phyloP scores from a whole-genome alignment of 2,329 filamentous ascomycete species.

The Colletotrichum paranaense region DNA sequence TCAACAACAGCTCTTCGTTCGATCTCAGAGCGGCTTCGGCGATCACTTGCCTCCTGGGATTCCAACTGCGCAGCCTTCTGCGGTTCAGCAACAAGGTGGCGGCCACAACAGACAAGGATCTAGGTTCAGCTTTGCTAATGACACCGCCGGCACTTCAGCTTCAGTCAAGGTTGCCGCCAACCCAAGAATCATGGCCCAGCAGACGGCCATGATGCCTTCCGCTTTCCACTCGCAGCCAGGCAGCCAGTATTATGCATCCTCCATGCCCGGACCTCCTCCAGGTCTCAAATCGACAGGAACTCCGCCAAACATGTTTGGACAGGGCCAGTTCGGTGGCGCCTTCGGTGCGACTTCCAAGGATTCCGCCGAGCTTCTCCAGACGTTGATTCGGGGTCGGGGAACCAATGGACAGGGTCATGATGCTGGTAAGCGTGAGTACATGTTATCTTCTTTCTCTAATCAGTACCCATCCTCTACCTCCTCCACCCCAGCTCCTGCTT shows the following conservation, averaged over 20 bases:
- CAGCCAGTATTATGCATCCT: constrained; percentile 82
- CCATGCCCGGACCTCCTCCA: constrained; percentile 92
- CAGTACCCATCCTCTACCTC: constrained; percentile 85
- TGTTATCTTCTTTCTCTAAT: constrained; percentile 91
- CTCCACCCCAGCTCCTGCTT: constrained; percentile 88
- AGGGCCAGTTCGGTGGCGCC: constrained; percentile 84
- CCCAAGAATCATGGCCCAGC: constrained; percentile 84
- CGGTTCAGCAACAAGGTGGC: constrained; percentile 69
- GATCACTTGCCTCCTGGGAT: constrained; percentile 72
- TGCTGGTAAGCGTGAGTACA: constrained; percentile 97
- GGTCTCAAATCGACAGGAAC: constrained; percentile 96
- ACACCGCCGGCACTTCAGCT: constrained; percentile 70
- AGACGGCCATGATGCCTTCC: constrained; percentile 86
- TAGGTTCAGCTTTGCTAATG: constrained; percentile 88
- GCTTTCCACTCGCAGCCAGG: constrained; percentile 69
- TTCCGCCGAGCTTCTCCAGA: constrained; percentile 80
- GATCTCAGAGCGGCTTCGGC: constrained; percentile 69
- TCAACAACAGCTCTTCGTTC: constrained; percentile 78
- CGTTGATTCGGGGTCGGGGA: constrained; percentile 79
- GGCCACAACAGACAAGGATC: constrained; percentile 87
- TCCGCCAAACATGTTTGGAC: constrained; percentile 93
- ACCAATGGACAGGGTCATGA: constrained; percentile 81
- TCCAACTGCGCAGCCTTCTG: constrained; percentile 59
- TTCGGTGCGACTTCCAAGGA: constrained; percentile 81
- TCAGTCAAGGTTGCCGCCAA: constrained; percentile 83